Percentiles rank a stretch among this genome's conserved stretches.
Conservation (phyloP, 2,329 filamentous ascomycete species). For the Claviceps sp. region DNA sequence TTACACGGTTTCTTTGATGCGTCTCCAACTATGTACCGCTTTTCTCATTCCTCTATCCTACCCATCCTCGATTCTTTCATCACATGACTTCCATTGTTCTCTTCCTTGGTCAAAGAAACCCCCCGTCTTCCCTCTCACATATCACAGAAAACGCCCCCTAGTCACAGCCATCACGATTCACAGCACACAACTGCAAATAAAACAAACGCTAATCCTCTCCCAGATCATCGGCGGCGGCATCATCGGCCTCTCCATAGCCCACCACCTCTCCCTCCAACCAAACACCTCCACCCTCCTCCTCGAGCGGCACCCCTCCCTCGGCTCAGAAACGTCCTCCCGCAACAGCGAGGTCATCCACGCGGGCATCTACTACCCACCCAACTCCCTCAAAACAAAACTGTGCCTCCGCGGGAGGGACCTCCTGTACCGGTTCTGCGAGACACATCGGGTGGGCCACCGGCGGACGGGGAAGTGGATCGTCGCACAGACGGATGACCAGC, state of each 20-base stretch:
- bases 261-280: slow-evolving; percentile 52
- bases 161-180: too few relatives aligned
- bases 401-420: slow-evolving; percentile 66
- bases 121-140: too few relatives aligned
- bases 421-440: slow-evolving; percentile 65
- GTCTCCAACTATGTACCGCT: too few relatives aligned
- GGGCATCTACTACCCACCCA: slow-evolving; percentile 74
- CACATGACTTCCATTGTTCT: too few relatives aligned
- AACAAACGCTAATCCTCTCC: background rate
- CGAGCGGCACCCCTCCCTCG: slow-evolving; percentile 61
- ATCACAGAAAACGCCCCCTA: too few relatives aligned
- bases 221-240: slow-evolving; percentile 48
- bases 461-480: slow-evolving; percentile 91
- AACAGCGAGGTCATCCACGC: slow-evolving; percentile 97
- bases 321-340: slow-evolving; percentile 76
- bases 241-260: slow-evolving; percentile 68
- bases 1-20: too few relatives aligned
- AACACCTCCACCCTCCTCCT: slow-evolving; percentile 59
- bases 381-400: slow-evolving; percentile 67
- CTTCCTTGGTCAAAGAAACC: too few relatives aligned
- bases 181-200: too few relatives aligned
- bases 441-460: slow-evolving; percentile 52
- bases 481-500: slow-evolving; percentile 63
- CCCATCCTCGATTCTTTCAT: too few relatives aligned
- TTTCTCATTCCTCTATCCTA: too few relatives aligned